Percentiles rank a stretch among this genome's conserved stretches.
phyloP scores from a whole-genome alignment of 2,329 filamentous ascomycete genomes.

The Polychaeton citri region DNA sequence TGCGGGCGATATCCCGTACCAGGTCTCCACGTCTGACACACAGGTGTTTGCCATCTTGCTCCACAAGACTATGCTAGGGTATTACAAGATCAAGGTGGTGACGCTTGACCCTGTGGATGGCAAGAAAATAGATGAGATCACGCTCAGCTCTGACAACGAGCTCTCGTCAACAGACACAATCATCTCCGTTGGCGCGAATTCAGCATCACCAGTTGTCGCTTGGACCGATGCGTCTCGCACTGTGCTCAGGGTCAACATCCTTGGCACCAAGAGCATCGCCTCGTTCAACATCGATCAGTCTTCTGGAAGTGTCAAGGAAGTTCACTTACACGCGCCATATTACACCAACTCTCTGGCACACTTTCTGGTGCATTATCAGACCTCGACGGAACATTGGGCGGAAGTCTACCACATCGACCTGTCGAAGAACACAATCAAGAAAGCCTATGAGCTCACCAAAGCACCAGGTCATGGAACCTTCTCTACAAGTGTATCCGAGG shows the following conservation, averaged over 20 bases:
- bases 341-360: constrained; percentile 60
- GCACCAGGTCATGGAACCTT: constrained; percentile 60
- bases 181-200: constrained; percentile 63
- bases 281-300: constrained; percentile 29
- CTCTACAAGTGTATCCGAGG: constrained; percentile 61
- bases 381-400: constrained; percentile 58
- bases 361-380: constrained; percentile 73
- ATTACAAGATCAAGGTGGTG: constrained; percentile 64
- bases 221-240: constrained; percentile 55
- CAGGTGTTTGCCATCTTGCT: constrained; percentile 65
- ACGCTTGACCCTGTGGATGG: constrained; percentile 62
- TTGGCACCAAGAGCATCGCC: constrained; percentile 36
- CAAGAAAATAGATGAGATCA: constrained; percentile 56
- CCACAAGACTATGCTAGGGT: constrained; percentile 50
- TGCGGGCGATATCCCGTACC: constrained; percentile 58
- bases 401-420: constrained; percentile 76
- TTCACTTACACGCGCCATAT: constrained; percentile 60
- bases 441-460: constrained; percentile 67
- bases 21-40: constrained; percentile 56
- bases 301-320: constrained; percentile 31
- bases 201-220: constrained; percentile 58
- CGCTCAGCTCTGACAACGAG: constrained; percentile 61
- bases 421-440: constrained; percentile 54
- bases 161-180: constrained; percentile 51
- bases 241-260: constrained; percentile 57